Conservation (phyloP, 148 eudicot species). For the Amaranthus hypochondriacus region DNA sequence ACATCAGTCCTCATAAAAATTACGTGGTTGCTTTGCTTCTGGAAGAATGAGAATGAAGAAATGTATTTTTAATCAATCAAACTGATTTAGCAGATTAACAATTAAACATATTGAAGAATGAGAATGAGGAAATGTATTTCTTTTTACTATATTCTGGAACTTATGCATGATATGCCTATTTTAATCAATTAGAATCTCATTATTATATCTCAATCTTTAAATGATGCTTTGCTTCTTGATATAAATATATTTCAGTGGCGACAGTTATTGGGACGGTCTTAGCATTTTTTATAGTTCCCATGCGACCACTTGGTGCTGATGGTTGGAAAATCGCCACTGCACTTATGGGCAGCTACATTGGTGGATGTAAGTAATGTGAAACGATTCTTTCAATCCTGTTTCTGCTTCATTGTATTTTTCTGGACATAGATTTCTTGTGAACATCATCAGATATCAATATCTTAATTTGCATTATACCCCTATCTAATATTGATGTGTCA, state of each 20-base stretch:
- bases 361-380: conserved; percentile 56
- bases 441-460: not conserved
- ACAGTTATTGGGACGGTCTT: conserved; percentile 68
- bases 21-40: too few relatives aligned
- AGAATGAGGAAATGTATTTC: not conserved
- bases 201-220: not conserved
- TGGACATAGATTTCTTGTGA: not conserved
- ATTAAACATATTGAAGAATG: too few relatives aligned
- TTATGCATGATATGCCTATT: not conserved
- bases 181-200: not conserved
- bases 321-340: conserved; percentile 92
- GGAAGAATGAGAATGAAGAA: too few relatives aligned
- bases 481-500: not conserved
- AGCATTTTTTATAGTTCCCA: conserved; percentile 74
- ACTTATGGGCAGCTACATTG: conserved; percentile 93
- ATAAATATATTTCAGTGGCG: conserved; percentile 40
- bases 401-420: not conserved
- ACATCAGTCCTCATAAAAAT: too few relatives aligned
- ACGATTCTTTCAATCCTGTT: not conserved
- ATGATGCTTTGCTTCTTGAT: not conserved
- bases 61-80: too few relatives aligned
- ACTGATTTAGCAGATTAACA: too few relatives aligned
- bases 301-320: conserved; percentile 85
- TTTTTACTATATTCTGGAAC: not conserved
- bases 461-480: not conserved